phyloP scores from a whole-genome alignment of 495 filamentous ascomycete species.

The Halenospora varia region DNA sequence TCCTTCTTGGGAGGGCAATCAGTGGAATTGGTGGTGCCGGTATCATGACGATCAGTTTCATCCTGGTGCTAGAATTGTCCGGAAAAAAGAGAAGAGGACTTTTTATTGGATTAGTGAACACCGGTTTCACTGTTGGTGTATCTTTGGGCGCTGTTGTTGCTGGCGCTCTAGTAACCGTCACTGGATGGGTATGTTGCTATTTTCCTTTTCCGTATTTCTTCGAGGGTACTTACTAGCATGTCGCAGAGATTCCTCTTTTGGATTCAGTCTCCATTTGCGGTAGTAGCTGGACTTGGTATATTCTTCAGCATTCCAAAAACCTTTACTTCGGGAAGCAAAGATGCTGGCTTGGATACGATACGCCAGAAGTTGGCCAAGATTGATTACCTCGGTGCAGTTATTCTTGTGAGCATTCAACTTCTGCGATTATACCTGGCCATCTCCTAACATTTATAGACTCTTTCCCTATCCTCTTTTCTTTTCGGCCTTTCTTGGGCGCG shows the following conservation, averaged over 20 bases:
- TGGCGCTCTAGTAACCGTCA: conserved; percentile 53
- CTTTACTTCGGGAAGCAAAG: conserved; percentile 22
- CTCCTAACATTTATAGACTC: conserved; percentile 26
- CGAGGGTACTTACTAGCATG: not conserved
- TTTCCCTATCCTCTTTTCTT: conserved; percentile 55
- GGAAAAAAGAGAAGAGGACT: conserved; percentile 60
- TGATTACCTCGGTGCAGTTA: conserved; percentile 64
- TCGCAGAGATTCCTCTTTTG: conserved; percentile 62
- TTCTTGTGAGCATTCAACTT: conserved; percentile 53
- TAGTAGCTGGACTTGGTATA: conserved; percentile 53
- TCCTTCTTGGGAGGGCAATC: conserved; percentile 62
- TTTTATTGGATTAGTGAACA: conserved; percentile 63
- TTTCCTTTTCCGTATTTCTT: not conserved
- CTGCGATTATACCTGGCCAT: not conserved
- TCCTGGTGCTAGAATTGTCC: conserved; percentile 65
- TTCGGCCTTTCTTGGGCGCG: conserved; percentile 56
- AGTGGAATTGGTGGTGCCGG: conserved; percentile 63
- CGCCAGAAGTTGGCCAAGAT: conserved; percentile 51
- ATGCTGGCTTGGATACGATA: conserved; percentile 14
- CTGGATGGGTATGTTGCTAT: conserved; percentile 62
- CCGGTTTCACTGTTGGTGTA: conserved; percentile 65
- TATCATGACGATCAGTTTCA: conserved; percentile 60
- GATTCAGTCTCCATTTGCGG: conserved; percentile 54
- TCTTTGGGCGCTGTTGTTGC: conserved; percentile 66
- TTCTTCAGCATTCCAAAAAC: conserved; percentile 54